A percentile compares a stretch with the other conserved stretches of the same genome.
Conservation (phyloP, 352 stramenopile species). For the Blastocystis sp. region DNA sequence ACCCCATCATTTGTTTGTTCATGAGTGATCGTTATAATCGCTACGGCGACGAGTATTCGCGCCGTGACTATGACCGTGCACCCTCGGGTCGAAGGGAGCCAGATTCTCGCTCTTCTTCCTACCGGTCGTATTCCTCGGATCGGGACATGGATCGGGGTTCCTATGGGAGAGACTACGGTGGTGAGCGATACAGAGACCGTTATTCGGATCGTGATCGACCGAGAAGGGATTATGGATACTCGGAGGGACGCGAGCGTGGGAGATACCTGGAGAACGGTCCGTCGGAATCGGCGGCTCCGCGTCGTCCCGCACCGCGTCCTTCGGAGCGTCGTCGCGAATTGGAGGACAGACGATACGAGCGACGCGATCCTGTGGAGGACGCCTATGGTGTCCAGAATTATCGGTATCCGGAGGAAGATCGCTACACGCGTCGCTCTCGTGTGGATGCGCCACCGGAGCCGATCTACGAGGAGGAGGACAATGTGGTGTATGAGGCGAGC, state of each 20-base stretch:
- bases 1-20: too few species aligned
- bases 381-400: neutral
- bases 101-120: too few species aligned
- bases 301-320: neutral
- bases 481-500: neutral
- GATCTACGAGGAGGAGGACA: neutral
- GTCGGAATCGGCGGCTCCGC: neutral
- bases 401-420: neutral
- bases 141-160: neutral
- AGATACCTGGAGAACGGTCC: neutral
- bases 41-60: neutral
- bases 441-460: neutral
- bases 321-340: neutral
- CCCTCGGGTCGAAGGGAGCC: neutral
- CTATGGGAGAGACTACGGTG: neutral
- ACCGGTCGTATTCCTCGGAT: neutral
- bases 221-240: too few species aligned
- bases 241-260: neutral
- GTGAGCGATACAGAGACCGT: neutral
- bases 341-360: neutral
- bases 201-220: too few species aligned
- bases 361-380: neutral
- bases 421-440: neutral
- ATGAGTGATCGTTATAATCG: neutral
- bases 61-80: neutral